Evolutionary conservation across 495 filamentous ascomycete genomes (phyloP), one percentile per base, ranked within the genome.

Genomic region (Penicillium maclennaniae): DNA sequence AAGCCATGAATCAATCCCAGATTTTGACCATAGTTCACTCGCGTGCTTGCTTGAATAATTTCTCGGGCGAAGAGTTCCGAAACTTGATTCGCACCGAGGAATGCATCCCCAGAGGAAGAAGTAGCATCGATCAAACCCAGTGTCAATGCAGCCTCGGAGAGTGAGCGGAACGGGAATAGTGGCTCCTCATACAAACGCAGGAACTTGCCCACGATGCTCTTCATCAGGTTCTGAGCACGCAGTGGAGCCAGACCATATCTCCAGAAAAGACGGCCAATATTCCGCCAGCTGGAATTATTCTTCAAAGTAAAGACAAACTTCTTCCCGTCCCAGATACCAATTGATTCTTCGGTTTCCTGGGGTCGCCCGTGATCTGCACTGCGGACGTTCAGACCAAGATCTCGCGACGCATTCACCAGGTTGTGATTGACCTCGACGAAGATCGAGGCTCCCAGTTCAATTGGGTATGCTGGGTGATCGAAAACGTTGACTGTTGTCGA

Each of bases 11-110:
- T 93, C 41, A 84, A 67, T 3, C 70, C 76, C 7, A 98, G 65
- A 54, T 99, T 97, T 56, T 92, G 89, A 0, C 87, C 93, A 72
- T 97, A 97, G 64, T 99, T 99, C 40, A 97, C 93, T 6, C 93
- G 79, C 1, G 93, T 97, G 56, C 84, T 88, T 2, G 93, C 89
- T 71, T 97, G 95, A 12, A 98, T 82, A 39, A 99, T 83, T 43
- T 99, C 91, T 10, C 82, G 82, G 2, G 87, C 71, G 63, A 95
- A 99, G 9, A 68, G 56, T 0, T 76, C 69, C 3, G 76, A 77
- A 37, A 97, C 80, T 6, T 76, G 76, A 59, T 92, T 93, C n/a
- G 70, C 66, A 15, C 73, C 65, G 9, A 99, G 72, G 53, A 84
- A 87, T 56, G 87, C 79, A 45, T 80, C 67, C 2, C 92, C 95